These are phyloP conservation scores for Chamaenerion angustifolium DNA, from an alignment of 345 rosid genomes.

Conservation along the genomic window DNA sequence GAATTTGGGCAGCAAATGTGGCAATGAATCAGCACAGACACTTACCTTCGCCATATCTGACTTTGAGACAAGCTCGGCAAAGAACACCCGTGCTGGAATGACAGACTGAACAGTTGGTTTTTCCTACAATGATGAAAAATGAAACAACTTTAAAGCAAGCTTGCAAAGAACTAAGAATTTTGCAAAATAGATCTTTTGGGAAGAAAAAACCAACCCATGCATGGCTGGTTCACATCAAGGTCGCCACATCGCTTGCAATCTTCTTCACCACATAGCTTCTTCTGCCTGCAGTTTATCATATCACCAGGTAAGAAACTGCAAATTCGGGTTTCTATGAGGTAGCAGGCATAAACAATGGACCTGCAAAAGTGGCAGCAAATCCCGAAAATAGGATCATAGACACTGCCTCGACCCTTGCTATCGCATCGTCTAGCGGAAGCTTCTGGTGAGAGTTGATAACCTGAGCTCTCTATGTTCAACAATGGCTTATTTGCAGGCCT, in stretches of 20 bases:
- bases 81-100: constrained; percentile 24
- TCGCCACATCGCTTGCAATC: constrained; percentile 26
- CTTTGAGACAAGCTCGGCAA: constrained; percentile 26
- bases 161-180: background rate
- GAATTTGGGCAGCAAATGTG: no score
- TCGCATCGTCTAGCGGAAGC: constrained; percentile 26
- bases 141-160: no score
- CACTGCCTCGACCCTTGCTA: constrained; percentile 20
- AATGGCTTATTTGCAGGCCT: constrained; percentile 11
- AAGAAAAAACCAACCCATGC: constrained; percentile 10
- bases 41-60: constrained; percentile 37
- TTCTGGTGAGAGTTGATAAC: constrained; percentile 13
- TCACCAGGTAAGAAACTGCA: no score
- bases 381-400: constrained; percentile 23
- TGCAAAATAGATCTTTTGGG: background rate
- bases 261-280: constrained; percentile 28
- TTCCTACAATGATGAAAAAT: constrained; percentile 16
- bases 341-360: constrained; percentile 3
- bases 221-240: constrained; percentile 23
- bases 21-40: no score
- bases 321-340: no score
- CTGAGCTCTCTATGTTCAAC: constrained; percentile 2
- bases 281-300: constrained; percentile 15
- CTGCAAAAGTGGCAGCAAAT: constrained; percentile 42
- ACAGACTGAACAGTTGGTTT: constrained; percentile 31